Evolutionary conservation across 768 basidiomycete species (phyloP).

Genomic region (Astraeus odoratus): DNA sequence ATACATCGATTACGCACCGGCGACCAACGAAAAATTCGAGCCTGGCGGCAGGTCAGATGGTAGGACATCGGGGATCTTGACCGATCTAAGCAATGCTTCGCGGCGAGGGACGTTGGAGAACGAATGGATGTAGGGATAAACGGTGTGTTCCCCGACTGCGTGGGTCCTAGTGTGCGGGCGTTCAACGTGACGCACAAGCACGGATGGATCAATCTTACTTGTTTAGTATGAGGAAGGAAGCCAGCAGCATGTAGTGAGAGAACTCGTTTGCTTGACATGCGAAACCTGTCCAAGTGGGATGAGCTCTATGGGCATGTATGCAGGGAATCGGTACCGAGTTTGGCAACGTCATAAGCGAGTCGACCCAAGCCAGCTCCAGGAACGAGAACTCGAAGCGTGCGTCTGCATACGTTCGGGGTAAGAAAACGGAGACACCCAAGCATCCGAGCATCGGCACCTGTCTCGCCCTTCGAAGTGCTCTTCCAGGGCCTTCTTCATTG

Average conservation of each 20-base stretch:
- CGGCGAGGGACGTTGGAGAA: slow-evolving; percentile 74
- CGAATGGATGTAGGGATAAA: slow-evolving; percentile 89
- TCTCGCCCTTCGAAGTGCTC: slow-evolving; percentile 48
- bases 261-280: slow-evolving; percentile 94
- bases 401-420: slow-evolving; percentile 30
- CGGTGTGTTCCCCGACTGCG: slow-evolving; percentile 58
- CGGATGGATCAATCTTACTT: slow-evolving; percentile 39
- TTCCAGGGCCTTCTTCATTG: slow-evolving; percentile 72
- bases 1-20: slow-evolving; percentile 42
- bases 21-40: slow-evolving; percentile 76
- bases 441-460: slow-evolving; percentile 31
- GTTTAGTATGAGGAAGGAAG: slow-evolving; percentile 85
- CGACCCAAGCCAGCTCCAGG: slow-evolving; percentile 89
- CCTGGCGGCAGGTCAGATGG: slow-evolving; percentile 63
- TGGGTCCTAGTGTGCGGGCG: slow-evolving; percentile 41
- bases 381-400: slow-evolving; percentile 66
- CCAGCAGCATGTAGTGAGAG: slow-evolving; percentile 89
- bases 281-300: slow-evolving; percentile 50
- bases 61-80: slow-evolving; percentile 77
- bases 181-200: not conserved
- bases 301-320: not conserved
- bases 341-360: slow-evolving; percentile 82
- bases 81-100: slow-evolving; percentile 53
- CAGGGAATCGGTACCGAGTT: slow-evolving; percentile 46
- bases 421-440: not conserved